A percentile compares a stretch with the other conserved stretches of the same genome.
Conservation (phyloP, 352 stramenopile genomes). For the Pythium oligandrum region DNA sequence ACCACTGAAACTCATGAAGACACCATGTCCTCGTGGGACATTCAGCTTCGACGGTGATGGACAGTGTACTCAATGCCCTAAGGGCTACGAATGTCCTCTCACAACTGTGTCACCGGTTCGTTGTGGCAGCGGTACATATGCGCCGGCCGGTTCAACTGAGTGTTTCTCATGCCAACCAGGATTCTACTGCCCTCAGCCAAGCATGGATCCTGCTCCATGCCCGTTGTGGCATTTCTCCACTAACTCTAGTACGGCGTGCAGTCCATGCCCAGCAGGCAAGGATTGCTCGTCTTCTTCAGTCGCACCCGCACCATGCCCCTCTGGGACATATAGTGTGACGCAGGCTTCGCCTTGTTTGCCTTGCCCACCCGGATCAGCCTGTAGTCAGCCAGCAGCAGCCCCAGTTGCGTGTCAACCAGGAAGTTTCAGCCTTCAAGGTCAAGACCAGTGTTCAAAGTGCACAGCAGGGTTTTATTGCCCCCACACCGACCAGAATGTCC, state of each 20-base stretch:
- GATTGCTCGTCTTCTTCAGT: constrained; percentile 37
- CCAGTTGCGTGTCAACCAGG: constrained; percentile 42
- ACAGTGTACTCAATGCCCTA: constrained; percentile 36
- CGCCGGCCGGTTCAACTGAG: constrained; percentile 20
- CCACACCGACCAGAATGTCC: constrained; percentile 30
- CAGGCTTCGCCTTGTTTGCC: constrained; percentile 27
- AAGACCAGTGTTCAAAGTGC: constrained; percentile 51
- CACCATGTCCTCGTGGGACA: constrained; percentile 20
- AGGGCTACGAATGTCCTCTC: constrained; percentile 36
- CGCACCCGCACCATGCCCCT: constrained; percentile 26
- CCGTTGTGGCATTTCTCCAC: constrained; percentile 36
- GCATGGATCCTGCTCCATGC: constrained; percentile 30
- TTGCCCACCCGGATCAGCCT: constrained; percentile 38
- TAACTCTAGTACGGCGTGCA: constrained; percentile 33
- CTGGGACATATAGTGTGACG: constrained; percentile 41
- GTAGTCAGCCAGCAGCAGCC: constrained; percentile 17
- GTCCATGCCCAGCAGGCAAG: constrained; percentile 39
- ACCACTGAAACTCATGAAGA: constrained; percentile 11
- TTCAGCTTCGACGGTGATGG: constrained; percentile 44
- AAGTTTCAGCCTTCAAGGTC: constrained; percentile 39
- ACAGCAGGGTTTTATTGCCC: constrained; percentile 55
- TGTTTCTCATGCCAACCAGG: constrained; percentile 40
- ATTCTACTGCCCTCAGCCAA: constrained; percentile 39
- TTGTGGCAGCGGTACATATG: constrained; percentile 32
- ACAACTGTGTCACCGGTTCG: constrained; percentile 27